phyloP scores from a whole-genome alignment of 805 yeast genomes.

The Lachancea waltii region DNA sequence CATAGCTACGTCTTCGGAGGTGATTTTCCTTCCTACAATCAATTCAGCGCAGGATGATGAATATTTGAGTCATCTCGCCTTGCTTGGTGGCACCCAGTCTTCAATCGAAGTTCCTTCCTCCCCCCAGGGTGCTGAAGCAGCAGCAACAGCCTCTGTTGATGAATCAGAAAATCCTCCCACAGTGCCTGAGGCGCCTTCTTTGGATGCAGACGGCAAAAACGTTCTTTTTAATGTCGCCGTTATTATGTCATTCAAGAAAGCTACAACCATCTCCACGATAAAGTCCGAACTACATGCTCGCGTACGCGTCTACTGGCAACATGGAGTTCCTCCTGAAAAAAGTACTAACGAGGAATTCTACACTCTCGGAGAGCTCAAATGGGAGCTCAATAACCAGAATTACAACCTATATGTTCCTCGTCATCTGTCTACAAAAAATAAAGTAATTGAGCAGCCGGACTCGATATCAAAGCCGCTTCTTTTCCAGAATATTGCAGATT shows the following conservation, averaged over 20 bases:
- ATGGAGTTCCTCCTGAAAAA: conserved; percentile 45
- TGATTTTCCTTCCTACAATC: conserved; percentile 31
- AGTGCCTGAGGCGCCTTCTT: neutral
- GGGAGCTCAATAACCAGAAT: conserved; percentile 40
- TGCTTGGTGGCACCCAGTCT: conserved; percentile 5
- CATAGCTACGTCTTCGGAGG: conserved; percentile 31
- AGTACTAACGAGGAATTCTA: conserved; percentile 41
- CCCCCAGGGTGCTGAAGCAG: neutral
- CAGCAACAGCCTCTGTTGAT: neutral
- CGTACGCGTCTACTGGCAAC: conserved; percentile 46
- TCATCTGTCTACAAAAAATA: conserved; percentile 19
- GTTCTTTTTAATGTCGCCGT: conserved; percentile 50
- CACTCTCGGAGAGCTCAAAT: conserved; percentile 41
- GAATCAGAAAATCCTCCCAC: neutral
- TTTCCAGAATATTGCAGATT: conserved; percentile 16
- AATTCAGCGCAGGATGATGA: conserved; percentile 25
- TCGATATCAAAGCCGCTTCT: conserved; percentile 13
- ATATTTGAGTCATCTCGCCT: conserved; percentile 16
- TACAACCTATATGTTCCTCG: conserved; percentile 39
- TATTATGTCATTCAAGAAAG: conserved; percentile 39
- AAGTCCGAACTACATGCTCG: conserved; percentile 39
- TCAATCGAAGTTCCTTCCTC: neutral
- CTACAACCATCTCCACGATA: conserved; percentile 35
- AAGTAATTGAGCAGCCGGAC: conserved; percentile 21
- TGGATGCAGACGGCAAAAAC: conserved; percentile 15